A percentile compares a stretch with the other conserved stretches of the same genome.
Conservation (phyloP, 495 filamentous ascomycete species). For the Daldinia decipiens region DNA sequence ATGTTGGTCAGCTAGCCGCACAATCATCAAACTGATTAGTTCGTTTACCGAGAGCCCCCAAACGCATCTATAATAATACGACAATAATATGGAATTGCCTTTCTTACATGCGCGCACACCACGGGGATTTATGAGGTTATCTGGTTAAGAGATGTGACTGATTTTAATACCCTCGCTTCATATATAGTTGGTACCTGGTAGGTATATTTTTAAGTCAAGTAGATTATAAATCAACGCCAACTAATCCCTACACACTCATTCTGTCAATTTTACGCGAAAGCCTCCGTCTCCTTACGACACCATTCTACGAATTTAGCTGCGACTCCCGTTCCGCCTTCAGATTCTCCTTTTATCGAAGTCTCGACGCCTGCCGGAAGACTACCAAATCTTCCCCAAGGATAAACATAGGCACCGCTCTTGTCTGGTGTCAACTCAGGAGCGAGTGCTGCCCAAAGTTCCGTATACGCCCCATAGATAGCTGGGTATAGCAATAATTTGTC, state of each 20-base stretch:
- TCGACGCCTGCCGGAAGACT: background rate
- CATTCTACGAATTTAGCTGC: background rate
- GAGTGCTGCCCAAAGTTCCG: conserved; percentile 56
- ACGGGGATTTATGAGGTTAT: too few relatives aligned
- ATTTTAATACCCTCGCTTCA: too few relatives aligned
- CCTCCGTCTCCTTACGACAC: background rate
- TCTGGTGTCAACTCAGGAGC: conserved; percentile 51
- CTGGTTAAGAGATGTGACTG: too few relatives aligned
- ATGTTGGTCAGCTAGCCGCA: too few relatives aligned
- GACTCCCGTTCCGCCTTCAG: background rate
- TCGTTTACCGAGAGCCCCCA: too few relatives aligned
- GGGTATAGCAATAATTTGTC: background rate
- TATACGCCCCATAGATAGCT: conserved; percentile 53
- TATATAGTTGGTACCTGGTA: too few relatives aligned
- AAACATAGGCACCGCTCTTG: conserved; percentile 26
- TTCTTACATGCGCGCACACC: too few relatives aligned
- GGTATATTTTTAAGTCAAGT: too few relatives aligned
- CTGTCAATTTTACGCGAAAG: background rate
- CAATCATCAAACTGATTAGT: too few relatives aligned
- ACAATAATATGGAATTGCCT: too few relatives aligned
- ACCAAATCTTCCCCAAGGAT: conserved; percentile 39
- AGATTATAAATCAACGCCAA: background rate
- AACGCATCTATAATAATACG: too few relatives aligned
- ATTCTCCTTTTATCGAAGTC: background rate
- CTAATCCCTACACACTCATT: background rate